Evolutionary conservation across 2,329 filamentous ascomycete species (phyloP).

Genomic region (Beauveria scarabaeidicola): DNA sequence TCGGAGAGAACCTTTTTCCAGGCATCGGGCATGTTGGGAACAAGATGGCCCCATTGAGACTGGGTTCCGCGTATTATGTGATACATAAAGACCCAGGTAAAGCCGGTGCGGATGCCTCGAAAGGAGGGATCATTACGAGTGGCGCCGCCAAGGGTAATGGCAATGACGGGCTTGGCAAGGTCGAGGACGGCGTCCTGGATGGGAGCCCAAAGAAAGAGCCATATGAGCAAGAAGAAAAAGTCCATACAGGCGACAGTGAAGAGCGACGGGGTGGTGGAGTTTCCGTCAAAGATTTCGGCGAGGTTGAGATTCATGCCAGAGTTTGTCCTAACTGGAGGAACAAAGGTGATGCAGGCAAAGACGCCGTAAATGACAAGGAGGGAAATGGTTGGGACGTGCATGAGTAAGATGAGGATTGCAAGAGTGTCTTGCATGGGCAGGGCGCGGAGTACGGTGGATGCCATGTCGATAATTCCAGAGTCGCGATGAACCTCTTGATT

Average conservation of each 20-base stretch:
- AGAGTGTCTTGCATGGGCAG: slow-evolving; percentile 92
- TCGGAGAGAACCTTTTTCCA: slow-evolving; percentile 21
- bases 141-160: slow-evolving; percentile 76
- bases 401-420: slow-evolving; percentile 89
- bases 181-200: slow-evolving; percentile 84
- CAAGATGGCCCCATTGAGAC: slow-evolving; percentile 38
- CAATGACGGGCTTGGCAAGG: slow-evolving; percentile 86
- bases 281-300: slow-evolving; percentile 85
- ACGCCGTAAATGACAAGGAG: slow-evolving; percentile 84
- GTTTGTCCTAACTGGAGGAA: slow-evolving; percentile 71
- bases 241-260: slow-evolving; percentile 81
- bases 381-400: slow-evolving; percentile 82
- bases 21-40: slow-evolving; percentile 37
- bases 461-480: slow-evolving; percentile 65
- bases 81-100: slow-evolving; percentile 55
- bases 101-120: slow-evolving; percentile 63
- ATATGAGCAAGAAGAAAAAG: slow-evolving; percentile 70
- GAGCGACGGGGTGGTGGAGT: slow-evolving; percentile 75
- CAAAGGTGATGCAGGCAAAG: slow-evolving; percentile 88
- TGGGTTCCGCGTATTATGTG: slow-evolving; percentile 43
- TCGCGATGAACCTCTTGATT: slow-evolving; percentile 61
- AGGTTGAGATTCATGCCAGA: slow-evolving; percentile 74
- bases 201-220: slow-evolving; percentile 80
- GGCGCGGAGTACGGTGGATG: slow-evolving; percentile 78
- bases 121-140: slow-evolving; percentile 59